Evolutionary conservation across 129 eudicot species (phyloP).

Genomic region (Scalesia atractyloides): DNA sequence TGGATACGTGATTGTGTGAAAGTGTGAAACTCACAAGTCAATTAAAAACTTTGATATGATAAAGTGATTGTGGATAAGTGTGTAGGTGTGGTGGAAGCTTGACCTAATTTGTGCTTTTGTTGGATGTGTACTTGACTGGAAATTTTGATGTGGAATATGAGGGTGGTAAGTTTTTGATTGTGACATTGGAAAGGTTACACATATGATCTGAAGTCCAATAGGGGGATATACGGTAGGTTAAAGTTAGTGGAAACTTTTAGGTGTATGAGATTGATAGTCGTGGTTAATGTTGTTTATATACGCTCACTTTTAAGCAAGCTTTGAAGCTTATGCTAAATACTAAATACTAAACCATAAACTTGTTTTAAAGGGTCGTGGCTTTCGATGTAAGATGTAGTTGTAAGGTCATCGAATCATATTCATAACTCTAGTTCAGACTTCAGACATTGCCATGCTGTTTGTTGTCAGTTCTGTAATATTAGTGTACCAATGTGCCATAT

Average conservation of each 20-base stretch:
- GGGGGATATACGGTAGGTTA: neutral
- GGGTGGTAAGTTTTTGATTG: slow-evolving; percentile 2
- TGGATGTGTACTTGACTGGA: neutral
- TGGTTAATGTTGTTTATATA: neutral
- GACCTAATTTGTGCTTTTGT: neutral
- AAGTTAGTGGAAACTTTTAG: neutral
- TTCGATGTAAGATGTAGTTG: neutral
- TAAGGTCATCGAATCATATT: neutral
- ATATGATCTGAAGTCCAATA: neutral
- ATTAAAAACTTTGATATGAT: neutral
- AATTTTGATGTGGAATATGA: neutral
- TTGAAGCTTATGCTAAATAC: neutral
- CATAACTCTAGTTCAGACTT: neutral
- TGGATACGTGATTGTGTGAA: neutral
- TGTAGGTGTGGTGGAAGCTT: neutral
- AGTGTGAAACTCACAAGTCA: neutral
- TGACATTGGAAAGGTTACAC: neutral
- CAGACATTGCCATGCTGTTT: neutral
- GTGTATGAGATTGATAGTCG: neutral
- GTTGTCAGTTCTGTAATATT: neutral
- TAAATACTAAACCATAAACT: neutral
- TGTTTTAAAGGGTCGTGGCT: neutral
- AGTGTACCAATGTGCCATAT: neutral
- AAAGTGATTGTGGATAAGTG: neutral
- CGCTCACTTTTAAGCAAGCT: neutral